Base-by-base conservation (phyloP, 306 rosid genomes). In the barrel medic (Medicago truncatula) region DNA sequence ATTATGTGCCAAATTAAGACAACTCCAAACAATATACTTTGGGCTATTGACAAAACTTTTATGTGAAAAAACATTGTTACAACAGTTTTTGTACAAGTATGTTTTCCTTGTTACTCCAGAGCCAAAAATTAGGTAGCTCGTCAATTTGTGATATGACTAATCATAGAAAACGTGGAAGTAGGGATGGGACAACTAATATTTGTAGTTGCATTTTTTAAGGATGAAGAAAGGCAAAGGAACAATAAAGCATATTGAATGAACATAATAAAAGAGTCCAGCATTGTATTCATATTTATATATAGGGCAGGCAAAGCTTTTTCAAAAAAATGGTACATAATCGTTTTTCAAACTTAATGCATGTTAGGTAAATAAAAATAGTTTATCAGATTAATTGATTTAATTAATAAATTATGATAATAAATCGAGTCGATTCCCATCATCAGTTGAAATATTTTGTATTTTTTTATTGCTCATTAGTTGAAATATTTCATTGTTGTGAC, bases 111-210 rank as follows among this genome's bases (percentile, higher is more conserved):
- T 56, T 39, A 15, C 60, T 20, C 16, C 9, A 31, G 9, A 28
- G 20, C 34, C 41, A 74, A 20, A 57, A 74, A 34, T 12, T 74
- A 68, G 80, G 80, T 68, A 16, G 18, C 6, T 8, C 1, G 10
- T 7, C 12, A 10, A 18, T 21, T 25, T 25, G 25, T 70, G 74
- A 52, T 9, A 34, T 6, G 7, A 12, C 47, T 43, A 43, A 31
- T 31, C 6, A 31, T 31, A 5, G 36, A 31, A 31, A 31, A 31
- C 36, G 5, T 31, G 6, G 36, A 31, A 31, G 6, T 31, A 31
- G 5, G 36, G 36, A 31, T 31, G 36, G 6, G 4, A 31, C 36
- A 31, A 1, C 36, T 31, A 31, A 31, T 31, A 31, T 31, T 5
- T 31, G 36, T 23, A 23, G 36, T 31, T 31, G 6, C 6, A 31